Percentiles rank a stretch among this genome's conserved stretches.
phyloP scores from a whole-genome alignment of 345 rosid species.

The Carallia brachiata region DNA sequence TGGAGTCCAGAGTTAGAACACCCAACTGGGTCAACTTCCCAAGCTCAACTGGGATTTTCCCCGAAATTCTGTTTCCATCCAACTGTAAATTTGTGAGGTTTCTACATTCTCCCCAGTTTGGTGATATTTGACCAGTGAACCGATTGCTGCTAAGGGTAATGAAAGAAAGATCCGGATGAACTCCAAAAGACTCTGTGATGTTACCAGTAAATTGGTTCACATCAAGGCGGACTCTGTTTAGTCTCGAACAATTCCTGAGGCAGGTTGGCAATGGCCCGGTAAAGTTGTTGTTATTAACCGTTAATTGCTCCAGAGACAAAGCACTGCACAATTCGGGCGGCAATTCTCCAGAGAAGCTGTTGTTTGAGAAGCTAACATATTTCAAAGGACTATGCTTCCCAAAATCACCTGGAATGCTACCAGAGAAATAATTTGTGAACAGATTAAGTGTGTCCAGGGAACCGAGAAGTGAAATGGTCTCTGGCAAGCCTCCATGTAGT shows the following conservation, averaged over 20 bases:
- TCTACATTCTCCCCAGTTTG: slow-evolving; percentile 57
- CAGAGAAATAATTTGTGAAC: slow-evolving; percentile 50
- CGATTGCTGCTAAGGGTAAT: slow-evolving; percentile 44
- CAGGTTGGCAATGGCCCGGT: slow-evolving; percentile 57
- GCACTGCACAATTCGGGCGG: slow-evolving; percentile 57
- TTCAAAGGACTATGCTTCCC: slow-evolving; percentile 49
- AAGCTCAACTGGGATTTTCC: slow-evolving; percentile 52
- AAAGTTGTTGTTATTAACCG: slow-evolving; percentile 47
- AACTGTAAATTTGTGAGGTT: slow-evolving; percentile 52
- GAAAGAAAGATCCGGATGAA: slow-evolving; percentile 40
- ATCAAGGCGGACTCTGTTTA: slow-evolving; percentile 42
- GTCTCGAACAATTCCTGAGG: slow-evolving; percentile 44
- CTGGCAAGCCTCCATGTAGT: slow-evolving; percentile 52
- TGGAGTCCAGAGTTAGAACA: slow-evolving; percentile 40
- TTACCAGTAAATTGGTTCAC: slow-evolving; percentile 51
- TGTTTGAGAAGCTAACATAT: slow-evolving; percentile 50
- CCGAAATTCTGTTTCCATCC: slow-evolving; percentile 52
- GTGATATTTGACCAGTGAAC: slow-evolving; percentile 50
- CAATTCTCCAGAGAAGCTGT: slow-evolving; percentile 58
- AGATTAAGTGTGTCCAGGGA: slow-evolving; percentile 31
- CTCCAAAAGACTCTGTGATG: slow-evolving; percentile 54
- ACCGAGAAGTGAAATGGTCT: slow-evolving; percentile 42
- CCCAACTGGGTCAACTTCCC: slow-evolving; percentile 41
- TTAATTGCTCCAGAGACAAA: slow-evolving; percentile 27
- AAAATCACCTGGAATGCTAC: slow-evolving; percentile 46